Evolutionary conservation across 2,329 filamentous ascomycete genomes (phyloP).

Genomic region (Cladosporium austrohemisphaericum): DNA sequence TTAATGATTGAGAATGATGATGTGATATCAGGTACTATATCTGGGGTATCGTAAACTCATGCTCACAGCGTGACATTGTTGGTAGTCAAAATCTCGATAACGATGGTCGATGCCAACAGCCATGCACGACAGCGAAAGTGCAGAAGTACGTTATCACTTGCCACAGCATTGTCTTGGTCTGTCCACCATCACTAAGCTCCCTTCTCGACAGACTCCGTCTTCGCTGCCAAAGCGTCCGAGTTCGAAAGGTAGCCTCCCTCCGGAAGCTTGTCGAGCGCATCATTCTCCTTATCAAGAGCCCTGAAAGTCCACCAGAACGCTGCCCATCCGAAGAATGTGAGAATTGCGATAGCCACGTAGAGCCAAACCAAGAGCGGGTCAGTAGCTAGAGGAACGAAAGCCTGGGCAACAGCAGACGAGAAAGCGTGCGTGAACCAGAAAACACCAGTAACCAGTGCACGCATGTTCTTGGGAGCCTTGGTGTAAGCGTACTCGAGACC

Average conservation of each 20-base stretch:
- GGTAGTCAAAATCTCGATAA: too few relatives aligned
- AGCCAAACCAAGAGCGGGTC: conserved; percentile 66
- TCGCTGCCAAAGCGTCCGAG: conserved; percentile 7
- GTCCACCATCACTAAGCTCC: too few relatives aligned
- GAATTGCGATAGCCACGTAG: conserved; percentile 27
- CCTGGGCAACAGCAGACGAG: conserved; percentile 58
- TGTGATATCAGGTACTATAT: too few relatives aligned
- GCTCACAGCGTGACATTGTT: too few relatives aligned
- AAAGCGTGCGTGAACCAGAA: conserved; percentile 59
- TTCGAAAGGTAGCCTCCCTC: conserved; percentile 12
- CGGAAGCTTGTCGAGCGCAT: conserved; percentile 8
- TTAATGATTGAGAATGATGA: too few relatives aligned
- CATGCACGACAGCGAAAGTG: too few relatives aligned
- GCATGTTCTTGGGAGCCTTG: conserved; percentile 46
- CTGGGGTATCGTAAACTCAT: too few relatives aligned
- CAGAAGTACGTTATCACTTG: too few relatives aligned
- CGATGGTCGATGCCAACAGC: too few relatives aligned
- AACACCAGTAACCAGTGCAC: conserved; percentile 50
- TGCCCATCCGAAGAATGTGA: conserved; percentile 12
- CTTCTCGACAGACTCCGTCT: conserved; percentile 9
- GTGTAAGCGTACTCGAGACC: conserved; percentile 47
- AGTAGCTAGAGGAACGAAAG: conserved; percentile 56
- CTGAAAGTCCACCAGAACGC: conserved; percentile 14
- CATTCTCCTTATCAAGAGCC: conserved; percentile 9
- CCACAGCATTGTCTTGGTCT: too few relatives aligned